phyloP scores from a whole-genome alignment of 2,329 filamentous ascomycete genomes.

The Diaporthe helianthi region DNA sequence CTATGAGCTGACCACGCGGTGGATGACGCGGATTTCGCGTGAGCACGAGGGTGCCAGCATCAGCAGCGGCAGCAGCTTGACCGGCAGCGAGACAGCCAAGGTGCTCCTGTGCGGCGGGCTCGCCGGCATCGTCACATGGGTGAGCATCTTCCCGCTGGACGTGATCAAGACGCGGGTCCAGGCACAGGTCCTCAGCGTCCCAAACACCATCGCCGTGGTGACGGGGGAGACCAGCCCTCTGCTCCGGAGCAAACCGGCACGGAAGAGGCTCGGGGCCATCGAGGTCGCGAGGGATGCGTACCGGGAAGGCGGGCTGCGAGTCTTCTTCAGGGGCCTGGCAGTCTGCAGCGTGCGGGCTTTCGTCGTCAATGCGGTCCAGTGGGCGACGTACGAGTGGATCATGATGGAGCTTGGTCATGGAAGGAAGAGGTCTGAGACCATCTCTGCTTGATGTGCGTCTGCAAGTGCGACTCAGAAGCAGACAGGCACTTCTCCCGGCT shows the following conservation, averaged over 20 bases:
- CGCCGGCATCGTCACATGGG: constrained; percentile 88
- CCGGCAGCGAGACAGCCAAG: constrained; percentile 60
- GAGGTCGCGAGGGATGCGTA: constrained; percentile 73
- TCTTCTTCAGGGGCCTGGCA: constrained; percentile 77
- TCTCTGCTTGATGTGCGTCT: neutral
- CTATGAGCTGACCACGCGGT: constrained; percentile 77
- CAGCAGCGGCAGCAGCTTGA: constrained; percentile 24
- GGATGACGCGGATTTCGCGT: constrained; percentile 48
- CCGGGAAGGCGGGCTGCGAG: constrained; percentile 62
- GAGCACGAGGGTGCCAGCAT: neutral
- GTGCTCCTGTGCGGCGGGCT: constrained; percentile 84
- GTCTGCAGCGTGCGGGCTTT: constrained; percentile 89
- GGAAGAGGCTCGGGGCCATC: constrained; percentile 58
- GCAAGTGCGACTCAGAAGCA: neutral
- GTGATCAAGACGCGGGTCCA: constrained; percentile 94
- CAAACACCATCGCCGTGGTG: constrained; percentile 34
- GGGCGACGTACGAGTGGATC: constrained; percentile 90
- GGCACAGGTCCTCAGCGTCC: constrained; percentile 60
- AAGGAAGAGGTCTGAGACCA: constrained; percentile 33
- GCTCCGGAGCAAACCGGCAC: constrained; percentile 31
- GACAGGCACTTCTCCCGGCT: neutral
- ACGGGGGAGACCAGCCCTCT: constrained; percentile 42
- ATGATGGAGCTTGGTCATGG: constrained; percentile 66
- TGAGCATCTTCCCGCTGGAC: constrained; percentile 88
- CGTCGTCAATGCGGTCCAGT: constrained; percentile 91